Evolutionary conservation across 2,329 filamentous ascomycete species (phyloP).

Genomic region (Metarhizium brunneum): DNA sequence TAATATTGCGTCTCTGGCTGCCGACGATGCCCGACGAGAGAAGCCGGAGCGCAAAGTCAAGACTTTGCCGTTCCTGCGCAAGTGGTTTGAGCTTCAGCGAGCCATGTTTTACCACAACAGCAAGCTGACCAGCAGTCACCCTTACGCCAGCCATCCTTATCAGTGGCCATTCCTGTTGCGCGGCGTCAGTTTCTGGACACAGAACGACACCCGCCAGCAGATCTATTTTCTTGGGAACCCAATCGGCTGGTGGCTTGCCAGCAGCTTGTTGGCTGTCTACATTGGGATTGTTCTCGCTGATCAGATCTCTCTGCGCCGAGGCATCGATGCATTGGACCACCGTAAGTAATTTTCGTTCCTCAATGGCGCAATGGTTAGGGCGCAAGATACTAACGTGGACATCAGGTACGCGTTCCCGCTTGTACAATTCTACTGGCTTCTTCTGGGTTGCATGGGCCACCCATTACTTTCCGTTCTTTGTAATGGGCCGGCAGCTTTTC

Average conservation of each 20-base stretch:
- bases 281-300: constrained; percentile 86
- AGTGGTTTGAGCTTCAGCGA: constrained; percentile 93
- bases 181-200: constrained; percentile 98
- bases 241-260: constrained; percentile 93
- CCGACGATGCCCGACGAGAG: constrained; percentile 61
- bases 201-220: constrained; percentile 87
- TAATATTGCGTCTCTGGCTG: constrained; percentile 71
- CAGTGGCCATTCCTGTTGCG: constrained; percentile 97
- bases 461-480: constrained; percentile 94
- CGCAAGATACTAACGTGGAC: constrained; percentile 19
- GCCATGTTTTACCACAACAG: constrained; percentile 99
- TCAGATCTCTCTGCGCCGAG: constrained; percentile 85
- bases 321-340: constrained; percentile 84
- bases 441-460: constrained; percentile 98
- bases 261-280: constrained; percentile 86
- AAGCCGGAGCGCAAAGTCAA: constrained; percentile 75
- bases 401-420: constrained; percentile 74
- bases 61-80: constrained; percentile 76
- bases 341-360: constrained; percentile 51
- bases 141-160: constrained; percentile 88
- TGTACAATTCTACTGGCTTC: constrained; percentile 98
- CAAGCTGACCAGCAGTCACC: constrained; percentile 91
- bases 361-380: not conserved
- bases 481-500: constrained; percentile 98
- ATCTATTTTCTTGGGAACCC: constrained; percentile 99